Conservation (phyloP, 2,329 filamentous ascomycete genomes). For the Aureobasidium sp. region DNA sequence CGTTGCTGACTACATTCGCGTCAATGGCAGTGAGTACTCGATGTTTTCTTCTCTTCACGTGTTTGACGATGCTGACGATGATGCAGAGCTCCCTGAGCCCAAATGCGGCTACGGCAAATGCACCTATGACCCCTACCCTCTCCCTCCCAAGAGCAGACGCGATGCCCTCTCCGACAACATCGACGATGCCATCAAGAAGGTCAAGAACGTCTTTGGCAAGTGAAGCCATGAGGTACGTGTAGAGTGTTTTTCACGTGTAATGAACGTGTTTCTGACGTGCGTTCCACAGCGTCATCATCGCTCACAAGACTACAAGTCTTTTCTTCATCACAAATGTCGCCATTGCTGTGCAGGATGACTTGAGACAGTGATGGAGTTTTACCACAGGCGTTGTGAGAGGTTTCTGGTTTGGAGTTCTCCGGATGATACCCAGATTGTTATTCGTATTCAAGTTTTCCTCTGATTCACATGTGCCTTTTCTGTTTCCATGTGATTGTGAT, state of each 20-base stretch:
- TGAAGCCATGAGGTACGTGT: neutral
- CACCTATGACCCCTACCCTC: neutral
- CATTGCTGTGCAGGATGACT: neutral
- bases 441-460: neutral
- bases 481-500: neutral
- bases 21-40: neutral
- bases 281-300: neutral
- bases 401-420: neutral
- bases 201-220: neutral
- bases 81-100: neutral
- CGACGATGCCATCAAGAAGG: constrained; percentile 2
- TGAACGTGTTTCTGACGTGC: neutral
- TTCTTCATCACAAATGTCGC: neutral
- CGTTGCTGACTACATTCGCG: neutral
- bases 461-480: neutral
- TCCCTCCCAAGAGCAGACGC: neutral
- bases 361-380: neutral
- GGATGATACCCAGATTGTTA: neutral
- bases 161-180: neutral
- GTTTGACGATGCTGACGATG: neutral
- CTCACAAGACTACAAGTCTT: too few species aligned
- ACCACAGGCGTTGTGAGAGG: neutral
- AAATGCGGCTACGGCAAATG: neutral
- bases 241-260: neutral
- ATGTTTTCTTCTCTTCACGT: neutral